A percentile compares a stretch with the other conserved stretches of the same genome.
These are phyloP conservation scores for Iris pallida DNA, from an alignment of 116 monocot genomes.

Conservation along the genomic window DNA sequence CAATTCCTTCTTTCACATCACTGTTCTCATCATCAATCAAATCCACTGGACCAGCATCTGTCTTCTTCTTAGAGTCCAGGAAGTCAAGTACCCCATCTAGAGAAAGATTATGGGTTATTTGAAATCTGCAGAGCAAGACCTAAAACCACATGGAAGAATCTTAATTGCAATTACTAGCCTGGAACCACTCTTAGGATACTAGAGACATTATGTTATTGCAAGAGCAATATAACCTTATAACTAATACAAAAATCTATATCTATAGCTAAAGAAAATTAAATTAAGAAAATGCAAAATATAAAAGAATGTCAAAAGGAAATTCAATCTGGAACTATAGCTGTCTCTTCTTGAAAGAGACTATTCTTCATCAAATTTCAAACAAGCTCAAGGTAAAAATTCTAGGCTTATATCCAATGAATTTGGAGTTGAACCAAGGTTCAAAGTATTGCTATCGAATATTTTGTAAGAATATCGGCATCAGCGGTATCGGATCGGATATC, in stretches of 20 bases:
- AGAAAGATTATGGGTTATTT: slow-evolving; percentile 81
- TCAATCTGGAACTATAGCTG: not conserved
- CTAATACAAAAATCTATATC: not conserved
- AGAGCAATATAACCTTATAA: not conserved
- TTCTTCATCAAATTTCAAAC: no score
- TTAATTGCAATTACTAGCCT: no score
- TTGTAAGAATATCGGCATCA: no score
- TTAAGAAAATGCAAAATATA: not conserved
- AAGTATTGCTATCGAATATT: no score
- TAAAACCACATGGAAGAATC: slow-evolving; percentile 12
- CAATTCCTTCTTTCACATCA: slow-evolving; percentile 77
- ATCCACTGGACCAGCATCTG: slow-evolving; percentile 89
- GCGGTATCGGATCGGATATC: no score
- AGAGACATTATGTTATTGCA: not conserved
- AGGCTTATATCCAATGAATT: no score
- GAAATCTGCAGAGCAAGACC: slow-evolving; percentile 84
- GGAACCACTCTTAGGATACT: no score
- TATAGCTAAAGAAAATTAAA: not conserved
- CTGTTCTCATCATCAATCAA: slow-evolving; percentile 86
- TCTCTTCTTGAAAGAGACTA: no score
- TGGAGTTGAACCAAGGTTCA: no score
- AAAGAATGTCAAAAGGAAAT: not conserved
- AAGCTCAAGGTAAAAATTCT: no score
- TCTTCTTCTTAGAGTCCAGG: slow-evolving; percentile 92
- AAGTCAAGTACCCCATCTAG: slow-evolving; percentile 96